Evolutionary conservation across 2,329 filamentous ascomycete species (phyloP).

Genomic region (Rhytidhysteron rufulum): DNA sequence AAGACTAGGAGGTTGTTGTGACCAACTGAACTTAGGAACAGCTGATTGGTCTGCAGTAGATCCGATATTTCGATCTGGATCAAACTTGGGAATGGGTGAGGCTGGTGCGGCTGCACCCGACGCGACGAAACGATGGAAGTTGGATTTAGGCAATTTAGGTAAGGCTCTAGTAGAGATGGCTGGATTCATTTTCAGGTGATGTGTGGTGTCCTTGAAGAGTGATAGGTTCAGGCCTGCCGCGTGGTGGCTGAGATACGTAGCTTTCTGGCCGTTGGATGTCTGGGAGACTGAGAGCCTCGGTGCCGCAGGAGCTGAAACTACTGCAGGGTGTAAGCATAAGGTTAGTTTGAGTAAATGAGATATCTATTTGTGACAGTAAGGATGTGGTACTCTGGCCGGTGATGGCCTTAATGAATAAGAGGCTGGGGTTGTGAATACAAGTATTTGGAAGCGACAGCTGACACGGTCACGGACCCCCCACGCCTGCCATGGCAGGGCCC

Average conservation of each 20-base stretch:
- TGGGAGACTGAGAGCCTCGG: background rate
- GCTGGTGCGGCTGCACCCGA: constrained; percentile 6
- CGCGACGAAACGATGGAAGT: constrained; percentile 12
- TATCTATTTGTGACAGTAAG: background rate
- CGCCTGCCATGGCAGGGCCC: too few species aligned
- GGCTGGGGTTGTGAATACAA: background rate
- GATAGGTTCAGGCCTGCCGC: constrained; percentile 6
- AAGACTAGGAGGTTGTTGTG: background rate
- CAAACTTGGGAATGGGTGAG: background rate
- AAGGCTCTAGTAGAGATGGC: constrained; percentile 24
- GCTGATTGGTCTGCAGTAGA: background rate
- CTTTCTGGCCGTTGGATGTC: too few species aligned
- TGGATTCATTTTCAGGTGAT: constrained; percentile 22
- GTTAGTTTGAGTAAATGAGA: background rate
- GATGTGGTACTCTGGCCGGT: background rate
- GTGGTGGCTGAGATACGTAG: constrained; percentile 2
- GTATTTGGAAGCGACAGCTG: too few species aligned
- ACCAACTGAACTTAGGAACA: background rate
- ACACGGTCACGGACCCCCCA: too few species aligned
- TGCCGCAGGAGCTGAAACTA: background rate
- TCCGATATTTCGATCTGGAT: background rate
- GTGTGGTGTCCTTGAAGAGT: background rate
- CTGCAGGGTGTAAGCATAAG: background rate
- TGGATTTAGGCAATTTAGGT: constrained; percentile 29
- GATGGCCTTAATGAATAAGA: background rate